Evolutionary conservation across 257 asterid species (phyloP), one percentile per base, ranked within the genome.

Genomic region (Salvia rosmarinus): DNA sequence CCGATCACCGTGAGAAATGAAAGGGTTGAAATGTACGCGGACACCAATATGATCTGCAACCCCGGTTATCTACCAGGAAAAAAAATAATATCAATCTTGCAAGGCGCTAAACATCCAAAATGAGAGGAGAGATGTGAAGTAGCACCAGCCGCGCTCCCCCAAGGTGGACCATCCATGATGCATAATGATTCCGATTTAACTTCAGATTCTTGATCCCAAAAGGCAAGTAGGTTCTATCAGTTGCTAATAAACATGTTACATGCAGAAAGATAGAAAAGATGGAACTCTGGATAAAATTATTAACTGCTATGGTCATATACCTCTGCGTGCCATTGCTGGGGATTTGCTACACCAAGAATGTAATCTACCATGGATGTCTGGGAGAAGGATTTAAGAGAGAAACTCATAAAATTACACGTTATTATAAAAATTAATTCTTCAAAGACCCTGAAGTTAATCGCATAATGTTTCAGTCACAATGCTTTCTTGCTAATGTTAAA

Each of bases 21-120:
- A 91, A 17, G 97, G 99, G 71, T 89, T 91, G 81, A 95, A 91
- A 86, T 95, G 99, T 44, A 90, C 92, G 0, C 90, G 89, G 40
- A 49, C 63, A 57, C 63, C 63, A 28, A 57, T 30, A 57, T 57
- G 63, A 57, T 57, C 63, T 0, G 98, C 96, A 52, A 91, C 78
- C 51, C 69, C 78, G 40, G 86, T 82, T 34, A 95, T 82, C 98
- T 92, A 67, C 44, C 42, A 49, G 40, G 71, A 52, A 75, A 67
- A 75, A 10, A 57, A 17, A 58, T 55, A 40, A 73, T 7, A 34
- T 65, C 40, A 80, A 20, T 54, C 7, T 40, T 55, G 54, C 25
- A 43, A 52, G 25, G 16, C n/a, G 12, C 16, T 2, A 14, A 57
- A 5, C 20, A 57, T 28, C 21, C n/a, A 54, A 58, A 72, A 43